A percentile compares a stretch with the other conserved stretches of the same genome.
Evolutionary conservation across 495 filamentous ascomycete species (phyloP).

Genomic region (Penicillium taxi): DNA sequence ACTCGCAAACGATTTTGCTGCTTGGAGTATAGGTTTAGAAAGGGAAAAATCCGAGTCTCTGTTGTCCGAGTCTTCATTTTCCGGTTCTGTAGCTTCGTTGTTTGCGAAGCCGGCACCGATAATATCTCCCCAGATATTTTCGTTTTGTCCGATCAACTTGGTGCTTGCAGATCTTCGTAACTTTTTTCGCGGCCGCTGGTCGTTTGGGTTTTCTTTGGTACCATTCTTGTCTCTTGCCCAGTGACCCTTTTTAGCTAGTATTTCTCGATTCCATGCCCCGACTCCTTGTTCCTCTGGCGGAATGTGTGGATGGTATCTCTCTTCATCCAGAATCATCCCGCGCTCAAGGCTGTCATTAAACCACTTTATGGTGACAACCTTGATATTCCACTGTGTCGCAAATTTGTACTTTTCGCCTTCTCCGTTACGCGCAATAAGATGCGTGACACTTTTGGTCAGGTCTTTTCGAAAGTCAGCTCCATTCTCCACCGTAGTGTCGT

Average conservation of each 20-base stretch:
- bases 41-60: slow-evolving; percentile 14
- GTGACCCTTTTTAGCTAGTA: slow-evolving; percentile 28
- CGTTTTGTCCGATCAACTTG: slow-evolving; percentile 68
- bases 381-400: slow-evolving; percentile 70
- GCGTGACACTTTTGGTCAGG: slow-evolving; percentile 71
- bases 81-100: slow-evolving; percentile 15
- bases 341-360: slow-evolving; percentile 74
- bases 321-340: slow-evolving; percentile 89
- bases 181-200: slow-evolving; percentile 47
- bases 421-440: slow-evolving; percentile 72
- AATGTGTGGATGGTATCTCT: slow-evolving; percentile 65
- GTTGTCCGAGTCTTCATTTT: slow-evolving; percentile 26
- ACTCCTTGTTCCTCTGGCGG: slow-evolving; percentile 62
- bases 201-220: slow-evolving; percentile 15
- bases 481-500: slow-evolving; percentile 54
- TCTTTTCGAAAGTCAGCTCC: slow-evolving; percentile 80
- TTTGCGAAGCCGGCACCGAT: slow-evolving; percentile 47
- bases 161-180: slow-evolving; percentile 73
- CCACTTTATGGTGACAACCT: slow-evolving; percentile 76
- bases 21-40: slow-evolving; percentile 23
- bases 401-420: slow-evolving; percentile 83
- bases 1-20: slow-evolving; percentile 36
- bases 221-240: slow-evolving; percentile 6
- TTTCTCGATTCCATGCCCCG: slow-evolving; percentile 62
- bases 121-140: slow-evolving; percentile 83